Conservation (phyloP, 139 green algal species). For the Parachlorella kessleri region DNA sequence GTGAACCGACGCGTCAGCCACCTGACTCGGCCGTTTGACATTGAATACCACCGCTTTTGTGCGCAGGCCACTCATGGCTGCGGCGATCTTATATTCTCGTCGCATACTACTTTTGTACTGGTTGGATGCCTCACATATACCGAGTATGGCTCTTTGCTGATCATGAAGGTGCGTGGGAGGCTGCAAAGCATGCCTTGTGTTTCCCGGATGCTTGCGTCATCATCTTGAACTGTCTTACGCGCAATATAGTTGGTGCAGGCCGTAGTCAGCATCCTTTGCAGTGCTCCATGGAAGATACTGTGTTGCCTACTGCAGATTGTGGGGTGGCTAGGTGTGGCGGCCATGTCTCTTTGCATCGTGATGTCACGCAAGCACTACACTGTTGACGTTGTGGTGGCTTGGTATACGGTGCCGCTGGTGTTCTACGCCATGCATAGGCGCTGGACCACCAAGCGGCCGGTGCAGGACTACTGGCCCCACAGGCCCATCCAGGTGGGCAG, state of each 20-base stretch:
- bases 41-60: no score
- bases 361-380: conserved; percentile 92
- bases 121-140: conserved; percentile 79
- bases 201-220: no score
- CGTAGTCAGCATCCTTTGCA: no score
- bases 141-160: conserved; percentile 67
- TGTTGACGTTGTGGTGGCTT: conserved; percentile 77
- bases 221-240: no score
- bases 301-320: conserved; percentile 38
- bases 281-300: no score
- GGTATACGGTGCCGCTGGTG: conserved; percentile 86
- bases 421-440: conserved; percentile 78
- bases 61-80: conserved; percentile 71
- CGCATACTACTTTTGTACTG: conserved; percentile 83
- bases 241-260: no score
- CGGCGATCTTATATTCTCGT: conserved; percentile 94
- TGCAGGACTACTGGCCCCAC: conserved; percentile 51
- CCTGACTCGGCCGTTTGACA: no score
- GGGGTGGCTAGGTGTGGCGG: conserved; percentile 52
- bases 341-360: conserved; percentile 83
- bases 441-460: conserved; percentile 71
- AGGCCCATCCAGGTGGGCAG: no score
- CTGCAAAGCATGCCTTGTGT: no score
- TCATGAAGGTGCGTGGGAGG: conserved; percentile 57
- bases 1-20: no score